Evolutionary conservation across 2,329 filamentous ascomycete genomes (phyloP).

Genomic region (Huntiella bhutanensis): DNA sequence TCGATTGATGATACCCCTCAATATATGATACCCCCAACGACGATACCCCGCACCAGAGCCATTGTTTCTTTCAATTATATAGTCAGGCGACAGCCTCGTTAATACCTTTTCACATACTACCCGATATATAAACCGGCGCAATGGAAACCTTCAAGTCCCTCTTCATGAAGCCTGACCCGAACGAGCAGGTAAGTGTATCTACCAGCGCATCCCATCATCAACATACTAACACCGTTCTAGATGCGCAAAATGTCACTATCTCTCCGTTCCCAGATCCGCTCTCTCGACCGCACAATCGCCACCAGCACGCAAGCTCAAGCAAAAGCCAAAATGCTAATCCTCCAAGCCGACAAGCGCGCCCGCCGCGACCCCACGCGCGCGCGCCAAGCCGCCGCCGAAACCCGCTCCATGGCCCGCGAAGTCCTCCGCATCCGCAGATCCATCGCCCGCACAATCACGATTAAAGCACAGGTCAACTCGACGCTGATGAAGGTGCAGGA

Average conservation of each 20-base stretch:
- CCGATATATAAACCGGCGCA: constrained; percentile 14
- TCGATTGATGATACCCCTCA: no score
- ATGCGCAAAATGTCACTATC: constrained; percentile 88
- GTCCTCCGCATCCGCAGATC: constrained; percentile 68
- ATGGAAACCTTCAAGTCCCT: constrained; percentile 82
- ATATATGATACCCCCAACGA: no score
- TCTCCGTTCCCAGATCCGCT: constrained; percentile 76
- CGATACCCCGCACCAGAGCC: neutral
- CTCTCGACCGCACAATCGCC: constrained; percentile 81
- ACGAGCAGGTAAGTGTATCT: constrained; percentile 51
- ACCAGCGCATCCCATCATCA: neutral
- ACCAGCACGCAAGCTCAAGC: constrained; percentile 59
- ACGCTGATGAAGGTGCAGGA: constrained; percentile 97
- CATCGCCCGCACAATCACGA: constrained; percentile 54
- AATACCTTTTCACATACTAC: neutral
- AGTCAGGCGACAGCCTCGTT: neutral
- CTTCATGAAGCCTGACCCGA: constrained; percentile 82
- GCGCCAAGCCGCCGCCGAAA: constrained; percentile 62
- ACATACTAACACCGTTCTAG: constrained; percentile 26
- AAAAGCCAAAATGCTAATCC: constrained; percentile 71
- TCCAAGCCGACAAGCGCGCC: constrained; percentile 63
- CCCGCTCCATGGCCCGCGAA: constrained; percentile 74
- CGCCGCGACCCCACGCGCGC: constrained; percentile 62
- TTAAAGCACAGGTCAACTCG: constrained; percentile 77
- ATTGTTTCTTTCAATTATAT: neutral